Base-by-base conservation (phyloP, 768 basidiomycete species). In the Psilocybe subaeruginosa region DNA sequence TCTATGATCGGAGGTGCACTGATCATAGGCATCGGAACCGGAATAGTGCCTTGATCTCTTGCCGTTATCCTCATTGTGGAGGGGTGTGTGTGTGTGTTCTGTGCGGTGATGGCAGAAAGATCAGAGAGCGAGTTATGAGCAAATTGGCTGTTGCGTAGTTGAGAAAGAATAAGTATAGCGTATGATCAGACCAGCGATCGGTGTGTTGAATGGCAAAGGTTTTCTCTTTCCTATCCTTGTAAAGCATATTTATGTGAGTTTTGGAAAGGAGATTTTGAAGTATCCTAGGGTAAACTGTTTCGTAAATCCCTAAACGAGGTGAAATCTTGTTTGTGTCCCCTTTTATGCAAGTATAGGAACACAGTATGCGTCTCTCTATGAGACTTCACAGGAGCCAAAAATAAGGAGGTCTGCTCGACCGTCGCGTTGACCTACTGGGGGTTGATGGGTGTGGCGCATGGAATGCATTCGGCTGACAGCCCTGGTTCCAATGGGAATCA, bases 381-480 rank as follows among this genome's bases (percentile, higher is more conserved):
- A 23, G 2, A 23, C 23, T 23, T 23, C 23, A 49, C 48, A 49
- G 48, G 27, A n/a, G 48, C 48, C 23, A 23, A 23, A 23, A 23
- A 23, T 23, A 23, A 23, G 23, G 23, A 23, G 23, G 23, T 23
- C 23, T 23, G 23, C 23, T 23, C 23, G 23, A 23, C 23, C 23
- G 23, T 23, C 23, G 23, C 23, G 23, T 23, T 23, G 33, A 35
- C 33, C 33, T 35, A 11, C 33, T n/a, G 33, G 43, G 49, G 43
- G 33, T 48, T 58, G 57, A 51, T 58, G 27, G 39, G 41, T 58
- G 56, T 58, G 61, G 56, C 56, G 56, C 58, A 61, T 50, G 31
- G 14, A 9, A 35, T 11, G 33, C 7, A 35, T 23, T 23, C 23
- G 23, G 23, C 23, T 23, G 23, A 23, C 23, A 23, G n/a, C 17